These are phyloP conservation scores for Fusarium nygamai DNA, from an alignment of 2,329 filamentous ascomycete species.

Conservation along the genomic window DNA sequence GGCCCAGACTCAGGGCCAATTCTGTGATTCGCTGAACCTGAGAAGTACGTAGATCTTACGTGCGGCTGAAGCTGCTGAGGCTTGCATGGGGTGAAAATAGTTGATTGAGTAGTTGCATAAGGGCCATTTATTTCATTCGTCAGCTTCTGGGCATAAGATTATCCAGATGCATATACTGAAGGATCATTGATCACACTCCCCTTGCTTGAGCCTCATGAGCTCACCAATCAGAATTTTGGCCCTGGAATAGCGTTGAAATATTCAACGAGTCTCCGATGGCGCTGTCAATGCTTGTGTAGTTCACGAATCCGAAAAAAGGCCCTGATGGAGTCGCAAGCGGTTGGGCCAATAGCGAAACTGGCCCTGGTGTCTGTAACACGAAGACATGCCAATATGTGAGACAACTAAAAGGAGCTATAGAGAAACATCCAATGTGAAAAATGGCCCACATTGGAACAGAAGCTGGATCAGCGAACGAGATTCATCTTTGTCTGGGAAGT, in stretches of 20 bases:
- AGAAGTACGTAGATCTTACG: background rate
- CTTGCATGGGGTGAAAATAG: background rate
- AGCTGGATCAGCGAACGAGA: no score
- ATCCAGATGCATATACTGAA: background rate
- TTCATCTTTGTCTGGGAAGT: no score
- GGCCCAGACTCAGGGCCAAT: background rate
- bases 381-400: background rate
- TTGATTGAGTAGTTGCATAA: background rate
- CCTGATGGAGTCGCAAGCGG: background rate
- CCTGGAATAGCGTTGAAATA: accelerated
- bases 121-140: background rate
- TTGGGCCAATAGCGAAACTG: background rate
- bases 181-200: accelerated
- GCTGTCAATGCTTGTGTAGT: accelerated
- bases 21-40: background rate
- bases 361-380: background rate
- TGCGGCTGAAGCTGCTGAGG: background rate
- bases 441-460: background rate
- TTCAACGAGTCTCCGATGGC: accelerated
- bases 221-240: background rate
- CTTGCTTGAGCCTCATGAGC: accelerated
- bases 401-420: background rate
- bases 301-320: background rate
- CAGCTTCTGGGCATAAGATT: background rate
- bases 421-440: background rate